Evolutionary conservation across 2,329 filamentous ascomycete genomes (phyloP), one percentile per base, ranked within the genome.

Genomic region (Helotiales sp.): DNA sequence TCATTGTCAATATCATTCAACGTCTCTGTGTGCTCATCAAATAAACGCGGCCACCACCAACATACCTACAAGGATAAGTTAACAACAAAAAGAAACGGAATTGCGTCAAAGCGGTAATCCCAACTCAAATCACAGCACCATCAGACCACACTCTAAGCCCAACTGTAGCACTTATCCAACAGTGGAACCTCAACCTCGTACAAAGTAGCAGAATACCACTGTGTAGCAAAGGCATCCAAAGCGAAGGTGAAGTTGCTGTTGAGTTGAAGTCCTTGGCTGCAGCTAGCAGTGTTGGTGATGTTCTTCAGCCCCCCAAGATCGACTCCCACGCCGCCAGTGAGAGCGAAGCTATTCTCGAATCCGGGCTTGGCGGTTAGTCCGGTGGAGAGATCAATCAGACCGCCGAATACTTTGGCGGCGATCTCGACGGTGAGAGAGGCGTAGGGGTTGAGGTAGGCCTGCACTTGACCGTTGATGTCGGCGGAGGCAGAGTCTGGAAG

Each of bases 361-460:
- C 76, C 77, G 5, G 80, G 78, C 6, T 72, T 74, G 2, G 78
- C 78, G 0, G 77, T 79, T 37, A 82, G 61, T 8, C 80, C 80
- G n/a, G 76, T 76, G 20, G 77, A 79, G 34, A 80, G 74, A 67
- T 80, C 77, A 57, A 79, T 70, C 6, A 78, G 55, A 22, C 79
- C 69, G 66, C 78, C 71, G 61, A 83, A 70, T 67, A 80, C 69
- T 67, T 79, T 71, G 72, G 81, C 65, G 55, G 76, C 66, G 67
- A 80, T 63, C 71, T 84, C 65, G 73, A 84, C 72, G 67, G 81
- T 76, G 74, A 81, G 72, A 17, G 77, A 71, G 3, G 77, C 74
- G 40, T 69, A 75, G 3, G 79, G 76, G 62, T 80, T 78, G 64
- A 79, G 62, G 5, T 73, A 69, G 1, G 78, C 78, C 10, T 72